Percentiles rank a stretch among this genome's conserved stretches.
Evolutionary conservation across 805 yeast species (phyloP).

Genomic region (Wickerhamomyces sydowiorum): DNA sequence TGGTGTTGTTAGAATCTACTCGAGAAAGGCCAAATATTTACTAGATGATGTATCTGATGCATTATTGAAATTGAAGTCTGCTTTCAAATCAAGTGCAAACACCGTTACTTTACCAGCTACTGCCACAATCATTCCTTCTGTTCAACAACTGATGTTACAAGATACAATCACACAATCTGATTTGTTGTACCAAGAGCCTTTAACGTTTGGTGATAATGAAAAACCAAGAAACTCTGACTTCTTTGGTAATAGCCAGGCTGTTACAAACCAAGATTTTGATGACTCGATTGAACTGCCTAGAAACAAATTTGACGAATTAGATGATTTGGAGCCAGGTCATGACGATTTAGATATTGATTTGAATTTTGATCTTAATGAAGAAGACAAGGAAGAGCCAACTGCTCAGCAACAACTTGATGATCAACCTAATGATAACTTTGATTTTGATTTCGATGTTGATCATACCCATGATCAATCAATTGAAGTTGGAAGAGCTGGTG

Average conservation of each 20-base stretch:
- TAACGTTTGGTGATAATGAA: conserved; percentile 25
- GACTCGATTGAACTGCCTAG: conserved; percentile 67
- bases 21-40: conserved; percentile 76
- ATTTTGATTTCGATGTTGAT: conserved; percentile 13
- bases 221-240: conserved; percentile 13
- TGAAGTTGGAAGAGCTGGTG: conserved; percentile 45
- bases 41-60: conserved; percentile 82
- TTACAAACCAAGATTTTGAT: conserved; percentile 32
- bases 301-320: conserved; percentile 28
- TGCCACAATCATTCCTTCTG: conserved; percentile 54
- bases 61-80: conserved; percentile 60
- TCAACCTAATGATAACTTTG: conserved; percentile 23
- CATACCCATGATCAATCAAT: conserved; percentile 34
- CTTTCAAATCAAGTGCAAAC: conserved; percentile 43
- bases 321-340: conserved; percentile 25
- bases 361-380: conserved; percentile 33
- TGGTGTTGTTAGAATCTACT: conserved; percentile 84
- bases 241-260: conserved; percentile 10
- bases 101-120: conserved; percentile 54
- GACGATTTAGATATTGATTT: conserved; percentile 52
- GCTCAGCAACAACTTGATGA: conserved; percentile 18
- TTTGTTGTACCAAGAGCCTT: conserved; percentile 61
- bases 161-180: conserved; percentile 80
- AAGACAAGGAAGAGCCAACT: neutral
- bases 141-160: conserved; percentile 54